Evolutionary conservation across 768 basidiomycete genomes (phyloP), one percentile per base, ranked within the genome.

Genomic region (Pulveroboletus frians): DNA sequence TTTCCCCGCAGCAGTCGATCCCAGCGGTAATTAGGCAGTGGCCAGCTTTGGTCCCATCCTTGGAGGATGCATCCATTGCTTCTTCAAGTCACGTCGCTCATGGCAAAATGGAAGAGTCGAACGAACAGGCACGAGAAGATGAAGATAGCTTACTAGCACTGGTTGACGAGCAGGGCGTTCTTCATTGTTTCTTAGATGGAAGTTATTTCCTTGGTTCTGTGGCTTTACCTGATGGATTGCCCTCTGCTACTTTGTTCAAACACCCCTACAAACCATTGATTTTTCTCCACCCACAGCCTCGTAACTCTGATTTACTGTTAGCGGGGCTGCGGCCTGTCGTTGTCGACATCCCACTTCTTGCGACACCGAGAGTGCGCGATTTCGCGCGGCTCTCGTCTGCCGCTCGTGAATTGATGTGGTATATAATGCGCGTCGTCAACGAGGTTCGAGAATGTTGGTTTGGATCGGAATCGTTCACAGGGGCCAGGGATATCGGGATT

Each of bases 381-480:
- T 73, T 92, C 45, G 88, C 88, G 15, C 76, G 78, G 58, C 69
- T 81, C 21, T 85, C 86, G 4, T 81, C 88, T 5, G 77, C 80
- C 14, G 76, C 81, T 5, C 78, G 85, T 13, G 86, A 88, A 55
- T 72, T 92, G 32, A 68, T 76, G 8, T 86, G 82, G 81, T 89
- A 90, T 69, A 69, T 73, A 29, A 77, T 84, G 63, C 80, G 84
- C 39, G 77, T 82, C 30, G 69, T 85, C 35, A 80, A 82, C 56
- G 89, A 92, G 50, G 84, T 91, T 80, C 77, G 77, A 17, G 71
- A 69, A 23, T 70, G 73, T 9, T 92, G 90, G 90, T 79, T 81
- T 59, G 90, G 90, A 17, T 77, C 80, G 11, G 81, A 84, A 44
- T 76, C 70, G 8, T 71, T 75, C 41, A 76, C 71, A 53, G 88